Evolutionary conservation across 768 basidiomycete species (phyloP).

Genomic region (Coprinellus micaceus): DNA sequence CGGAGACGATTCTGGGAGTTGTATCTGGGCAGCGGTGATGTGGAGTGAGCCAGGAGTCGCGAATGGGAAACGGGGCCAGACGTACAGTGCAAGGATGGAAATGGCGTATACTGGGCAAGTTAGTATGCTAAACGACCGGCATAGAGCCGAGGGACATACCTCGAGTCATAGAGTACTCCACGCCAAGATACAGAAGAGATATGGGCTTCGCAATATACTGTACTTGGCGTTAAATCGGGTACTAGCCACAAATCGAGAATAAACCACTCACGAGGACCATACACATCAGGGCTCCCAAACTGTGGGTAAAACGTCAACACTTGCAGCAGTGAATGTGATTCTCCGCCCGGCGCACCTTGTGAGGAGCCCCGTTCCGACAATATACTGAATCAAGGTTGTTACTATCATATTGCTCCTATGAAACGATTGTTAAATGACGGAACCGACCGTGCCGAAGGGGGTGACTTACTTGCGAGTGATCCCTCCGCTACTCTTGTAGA

Average conservation of each 20-base stretch:
- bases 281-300: constrained; percentile 26
- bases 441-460: neutral
- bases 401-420: constrained; percentile 25
- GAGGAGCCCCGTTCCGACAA: constrained; percentile 28
- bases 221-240: neutral
- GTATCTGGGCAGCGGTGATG: constrained; percentile 1
- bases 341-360: constrained; percentile 20
- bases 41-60: neutral
- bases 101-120: constrained; percentile 16
- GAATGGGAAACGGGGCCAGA: neutral
- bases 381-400: constrained; percentile 27
- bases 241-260: neutral
- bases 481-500: constrained; percentile 25
- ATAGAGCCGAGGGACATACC: constrained; percentile 16
- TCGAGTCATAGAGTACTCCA: constrained; percentile 30
- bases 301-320: constrained; percentile 3
- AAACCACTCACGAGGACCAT: constrained; percentile 24
- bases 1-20: constrained; percentile 11
- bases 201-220: constrained; percentile 29
- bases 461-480: constrained; percentile 17
- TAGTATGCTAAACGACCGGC: neutral
- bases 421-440: neutral
- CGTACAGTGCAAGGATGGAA: constrained; percentile 18
- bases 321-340: neutral
- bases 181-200: constrained; percentile 27